Conservation (phyloP, 202 grass and related monocot species). For the Sporobolus alterniflorus region DNA sequence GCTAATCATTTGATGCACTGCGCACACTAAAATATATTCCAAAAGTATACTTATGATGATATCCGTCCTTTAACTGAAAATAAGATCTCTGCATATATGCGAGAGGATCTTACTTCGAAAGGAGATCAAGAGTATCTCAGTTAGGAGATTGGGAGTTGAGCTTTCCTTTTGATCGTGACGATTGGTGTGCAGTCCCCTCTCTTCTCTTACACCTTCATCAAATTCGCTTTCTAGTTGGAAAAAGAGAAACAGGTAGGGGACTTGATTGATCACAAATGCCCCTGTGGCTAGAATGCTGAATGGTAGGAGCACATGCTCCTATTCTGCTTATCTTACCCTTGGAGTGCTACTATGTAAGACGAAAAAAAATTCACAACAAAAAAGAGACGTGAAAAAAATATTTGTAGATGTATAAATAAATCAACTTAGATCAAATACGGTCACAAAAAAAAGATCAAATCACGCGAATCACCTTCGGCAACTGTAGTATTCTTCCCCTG, state of each 20-base stretch:
- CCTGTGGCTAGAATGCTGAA: not conserved
- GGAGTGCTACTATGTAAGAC: too few relatives aligned
- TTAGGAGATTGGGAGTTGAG: not conserved
- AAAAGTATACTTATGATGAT: slow-evolving; percentile 29
- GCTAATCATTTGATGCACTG: slow-evolving; percentile 52
- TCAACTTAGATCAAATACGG: too few relatives aligned
- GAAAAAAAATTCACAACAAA: too few relatives aligned
- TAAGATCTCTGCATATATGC: not conserved
- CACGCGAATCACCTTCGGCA: too few relatives aligned
- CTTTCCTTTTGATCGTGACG: not conserved
- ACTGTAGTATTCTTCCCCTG: too few relatives aligned
- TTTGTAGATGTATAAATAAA: too few relatives aligned
- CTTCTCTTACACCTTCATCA: not conserved
- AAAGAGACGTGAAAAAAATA: too few relatives aligned
- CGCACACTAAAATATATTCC: slow-evolving; percentile 39
- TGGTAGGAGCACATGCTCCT: not conserved
- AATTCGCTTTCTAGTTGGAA: not conserved
- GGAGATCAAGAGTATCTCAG: not conserved
- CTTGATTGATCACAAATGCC: not conserved
- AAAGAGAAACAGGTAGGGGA: not conserved
- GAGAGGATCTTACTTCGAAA: slow-evolving; percentile 17
- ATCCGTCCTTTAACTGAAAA: slow-evolving; percentile 1
- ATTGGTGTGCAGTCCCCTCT: not conserved
- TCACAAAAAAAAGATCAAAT: too few relatives aligned
- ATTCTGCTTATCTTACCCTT: too few relatives aligned